Conservation (phyloP, 768 basidiomycete genomes). For the Suillus tomentosus region DNA sequence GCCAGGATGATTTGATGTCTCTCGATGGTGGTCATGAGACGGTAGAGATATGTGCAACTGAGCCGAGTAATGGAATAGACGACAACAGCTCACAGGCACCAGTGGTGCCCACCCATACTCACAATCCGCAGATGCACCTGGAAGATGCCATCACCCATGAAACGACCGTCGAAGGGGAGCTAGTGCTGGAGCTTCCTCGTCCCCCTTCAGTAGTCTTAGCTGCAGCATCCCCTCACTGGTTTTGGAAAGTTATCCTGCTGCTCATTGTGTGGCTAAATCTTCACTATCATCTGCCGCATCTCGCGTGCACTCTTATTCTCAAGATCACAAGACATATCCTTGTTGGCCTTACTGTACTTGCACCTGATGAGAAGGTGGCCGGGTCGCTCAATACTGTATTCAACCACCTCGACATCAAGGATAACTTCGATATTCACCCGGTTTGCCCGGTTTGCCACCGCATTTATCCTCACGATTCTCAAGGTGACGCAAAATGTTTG, state of each 20-base stretch:
- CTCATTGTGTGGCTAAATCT: background rate
- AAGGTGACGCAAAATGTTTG: too few species aligned
- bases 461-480: too few species aligned
- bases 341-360: background rate
- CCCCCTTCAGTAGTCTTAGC: background rate
- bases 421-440: background rate
- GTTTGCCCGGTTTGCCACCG: background rate
- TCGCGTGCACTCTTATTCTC: background rate
- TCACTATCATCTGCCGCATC: background rate
- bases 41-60: too few species aligned
- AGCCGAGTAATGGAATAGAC: too few species aligned
- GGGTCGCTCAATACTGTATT: background rate
- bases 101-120: too few species aligned
- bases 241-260: background rate
- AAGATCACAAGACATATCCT: background rate
- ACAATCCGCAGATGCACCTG: too few species aligned
- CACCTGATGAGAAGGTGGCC: background rate
- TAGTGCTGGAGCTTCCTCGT: too few species aligned
- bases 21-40: too few species aligned
- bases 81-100: too few species aligned
- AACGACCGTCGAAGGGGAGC: too few species aligned
- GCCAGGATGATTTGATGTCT: too few species aligned
- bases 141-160: too few species aligned
- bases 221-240: background rate
- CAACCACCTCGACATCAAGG: background rate